Evolutionary conservation across 257 asterid species (phyloP).

Genomic region (Eustoma russellianum): DNA sequence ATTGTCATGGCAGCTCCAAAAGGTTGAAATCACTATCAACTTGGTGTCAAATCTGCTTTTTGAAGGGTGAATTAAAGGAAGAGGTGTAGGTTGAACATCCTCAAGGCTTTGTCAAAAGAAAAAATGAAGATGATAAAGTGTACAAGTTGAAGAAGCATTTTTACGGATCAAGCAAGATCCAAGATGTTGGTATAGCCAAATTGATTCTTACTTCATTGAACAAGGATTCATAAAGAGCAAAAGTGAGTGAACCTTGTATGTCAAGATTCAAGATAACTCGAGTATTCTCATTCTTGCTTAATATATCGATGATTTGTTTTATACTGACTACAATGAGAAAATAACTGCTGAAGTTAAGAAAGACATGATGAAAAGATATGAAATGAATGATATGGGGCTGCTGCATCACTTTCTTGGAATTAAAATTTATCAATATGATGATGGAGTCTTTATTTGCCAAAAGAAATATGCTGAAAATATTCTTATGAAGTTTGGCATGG

Average conservation of each 20-base stretch:
- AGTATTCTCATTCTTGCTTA: not conserved
- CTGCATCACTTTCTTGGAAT: conserved; percentile 4
- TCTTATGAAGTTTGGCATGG: not conserved
- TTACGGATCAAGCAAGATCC: too few species aligned
- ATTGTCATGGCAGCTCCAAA: too few species aligned
- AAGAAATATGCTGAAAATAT: conserved; percentile 5
- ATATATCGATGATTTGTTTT: conserved; percentile 3
- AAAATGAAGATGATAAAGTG: not conserved
- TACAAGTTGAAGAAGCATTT: not conserved
- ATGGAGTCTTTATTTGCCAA: conserved; percentile 1
- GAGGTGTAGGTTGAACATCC: not conserved
- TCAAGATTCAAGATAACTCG: not conserved
- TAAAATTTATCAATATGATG: not conserved
- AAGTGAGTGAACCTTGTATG: too few species aligned
- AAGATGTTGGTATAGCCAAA: not conserved
- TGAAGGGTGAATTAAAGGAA: too few species aligned
- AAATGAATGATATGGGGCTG: conserved; percentile 3
- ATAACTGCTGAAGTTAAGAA: not conserved
- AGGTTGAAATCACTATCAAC: too few species aligned
- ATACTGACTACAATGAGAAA: not conserved
- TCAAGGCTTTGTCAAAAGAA: not conserved
- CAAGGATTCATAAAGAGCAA: too few species aligned
- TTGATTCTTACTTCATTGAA: not conserved
- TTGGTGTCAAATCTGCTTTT: too few species aligned
- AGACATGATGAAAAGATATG: conserved; percentile 4